Evolutionary conservation across 495 filamentous ascomycete genomes (phyloP).

Genomic region (Aspergillus steynii): DNA sequence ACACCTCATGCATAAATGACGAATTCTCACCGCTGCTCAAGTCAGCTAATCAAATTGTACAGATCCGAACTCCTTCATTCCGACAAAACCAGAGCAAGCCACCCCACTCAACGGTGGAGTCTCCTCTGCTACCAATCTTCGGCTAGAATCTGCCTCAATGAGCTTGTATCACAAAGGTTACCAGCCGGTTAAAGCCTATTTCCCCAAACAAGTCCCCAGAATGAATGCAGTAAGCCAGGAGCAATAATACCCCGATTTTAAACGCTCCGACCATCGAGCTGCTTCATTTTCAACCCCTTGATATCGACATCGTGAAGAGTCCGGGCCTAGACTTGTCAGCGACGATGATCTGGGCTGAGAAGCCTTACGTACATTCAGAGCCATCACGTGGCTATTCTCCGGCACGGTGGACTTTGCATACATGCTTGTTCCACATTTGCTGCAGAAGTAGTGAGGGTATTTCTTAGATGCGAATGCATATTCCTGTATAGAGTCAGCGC

Average conservation of each 20-base stretch:
- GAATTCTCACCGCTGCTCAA: too few relatives aligned
- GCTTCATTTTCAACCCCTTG: constrained; percentile 24
- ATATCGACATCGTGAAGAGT: constrained; percentile 34
- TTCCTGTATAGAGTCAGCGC: constrained; percentile 19
- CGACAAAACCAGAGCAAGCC: too few relatives aligned
- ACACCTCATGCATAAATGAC: too few relatives aligned
- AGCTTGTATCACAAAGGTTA: too few relatives aligned
- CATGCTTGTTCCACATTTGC: constrained; percentile 39
- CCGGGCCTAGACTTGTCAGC: constrained; percentile 23
- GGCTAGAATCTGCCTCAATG: too few relatives aligned
- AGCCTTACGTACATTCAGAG: constrained; percentile 35
- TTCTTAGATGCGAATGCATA: constrained; percentile 39
- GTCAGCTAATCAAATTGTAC: too few relatives aligned
- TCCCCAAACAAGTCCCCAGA: too few relatives aligned
- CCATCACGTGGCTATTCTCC: constrained; percentile 27
- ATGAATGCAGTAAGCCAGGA: too few relatives aligned
- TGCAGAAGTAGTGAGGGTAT: constrained; percentile 44
- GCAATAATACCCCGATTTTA: neutral
- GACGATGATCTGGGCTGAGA: neutral
- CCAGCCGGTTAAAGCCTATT: too few relatives aligned
- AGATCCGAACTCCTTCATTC: too few relatives aligned
- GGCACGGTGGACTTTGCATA: constrained; percentile 29
- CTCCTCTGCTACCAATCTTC: too few relatives aligned
- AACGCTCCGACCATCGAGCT: constrained; percentile 28
- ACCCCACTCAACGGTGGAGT: too few relatives aligned